Base-by-base conservation (phyloP, 805 yeast genomes). In the Candida stauntonica region DNA sequence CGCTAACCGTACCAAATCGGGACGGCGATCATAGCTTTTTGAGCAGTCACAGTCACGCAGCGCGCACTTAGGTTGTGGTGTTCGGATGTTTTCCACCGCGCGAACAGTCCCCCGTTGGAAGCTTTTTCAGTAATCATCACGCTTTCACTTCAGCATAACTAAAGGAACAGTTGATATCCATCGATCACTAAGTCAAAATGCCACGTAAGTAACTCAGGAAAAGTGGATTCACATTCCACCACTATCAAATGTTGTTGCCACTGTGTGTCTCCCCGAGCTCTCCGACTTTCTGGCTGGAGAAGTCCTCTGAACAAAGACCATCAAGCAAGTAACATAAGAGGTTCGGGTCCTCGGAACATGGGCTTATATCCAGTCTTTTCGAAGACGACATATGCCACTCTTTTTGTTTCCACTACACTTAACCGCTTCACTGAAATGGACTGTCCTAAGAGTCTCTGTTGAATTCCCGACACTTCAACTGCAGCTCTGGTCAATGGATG, bases 391-490 rank as follows among this genome's bases (percentile, higher is more conserved):
- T 31, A n/a, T 15, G 9, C 27, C 14, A 12, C 12, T 23, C 31
- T 33, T 33, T 33, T 33, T 39, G 42, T 39, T 31, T 40, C 44
- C 44, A 35, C 11, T 28, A 15, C 33, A 40, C 36, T 40, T 28
- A 23, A 27, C 40, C 32, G 33, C 34, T 29, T 36, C 36, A 26
- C 39, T 36, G 43, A 31, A 31, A 36, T 31, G 33, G 38, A 21
- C 35, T 36, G 19, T n/a, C 30, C 35, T 26, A 15, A 26, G 21
- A 37, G 38, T 14, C 34, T 33, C 41, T 31, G 38, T 35, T 80
- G 83, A 80, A 82, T 58, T 66, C 89, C 89, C 86, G 91, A 82
- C 91, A 82, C 91, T 82, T 81, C 83, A 77, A 81, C 68, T 66
- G 42, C 39, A 36, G 23, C 29, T 33, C 37, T 36, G 39, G 44